Conservation (phyloP, 2,329 filamentous ascomycete genomes). For the Exophiala phaeomuriformis region DNA sequence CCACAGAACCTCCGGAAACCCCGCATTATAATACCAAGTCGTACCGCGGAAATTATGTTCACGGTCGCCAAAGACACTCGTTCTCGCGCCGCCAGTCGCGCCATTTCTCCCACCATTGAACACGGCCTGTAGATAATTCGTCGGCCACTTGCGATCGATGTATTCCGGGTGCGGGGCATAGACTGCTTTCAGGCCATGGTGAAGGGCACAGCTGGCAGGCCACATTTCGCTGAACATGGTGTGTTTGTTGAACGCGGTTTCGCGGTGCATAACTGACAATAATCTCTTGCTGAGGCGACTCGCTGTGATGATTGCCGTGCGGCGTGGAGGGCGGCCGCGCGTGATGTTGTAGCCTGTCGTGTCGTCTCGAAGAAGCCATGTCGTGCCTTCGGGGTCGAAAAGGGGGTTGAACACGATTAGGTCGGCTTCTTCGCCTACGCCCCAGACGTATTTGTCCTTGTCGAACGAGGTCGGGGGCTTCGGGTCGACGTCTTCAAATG, state of each 20-base stretch:
- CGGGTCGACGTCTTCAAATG: conserved; percentile 60
- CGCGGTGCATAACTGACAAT: conserved; percentile 79
- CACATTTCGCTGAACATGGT: conserved; percentile 97
- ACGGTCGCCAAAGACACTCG: conserved; percentile 69
- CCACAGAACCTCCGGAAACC: conserved; percentile 75
- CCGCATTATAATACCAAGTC: conserved; percentile 86
- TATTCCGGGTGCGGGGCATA: conserved; percentile 85
- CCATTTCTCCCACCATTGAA: conserved; percentile 75
- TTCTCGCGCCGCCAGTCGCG: conserved; percentile 63
- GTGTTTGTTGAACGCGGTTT: conserved; percentile 76
- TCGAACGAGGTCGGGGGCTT: conserved; percentile 70
- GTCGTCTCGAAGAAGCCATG: conserved; percentile 73
- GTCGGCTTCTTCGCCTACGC: conserved; percentile 82
- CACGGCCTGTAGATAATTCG: conserved; percentile 64
- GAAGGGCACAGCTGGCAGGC: conserved; percentile 77
- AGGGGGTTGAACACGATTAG: conserved; percentile 87
- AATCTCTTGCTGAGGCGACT: conserved; percentile 74
- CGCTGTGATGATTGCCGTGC: conserved; percentile 82
- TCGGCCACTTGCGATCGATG: conserved; percentile 79
- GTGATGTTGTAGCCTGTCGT: conserved; percentile 75
- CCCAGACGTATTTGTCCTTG: conserved; percentile 77
- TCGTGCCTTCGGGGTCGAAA: conserved; percentile 81
- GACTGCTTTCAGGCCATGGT: conserved; percentile 89
- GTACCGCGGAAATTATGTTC: conserved; percentile 84
- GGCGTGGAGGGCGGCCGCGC: conserved; percentile 57